phyloP scores from a whole-genome alignment of 148 eudicot genomes.

The Suaeda aralocaspica region DNA sequence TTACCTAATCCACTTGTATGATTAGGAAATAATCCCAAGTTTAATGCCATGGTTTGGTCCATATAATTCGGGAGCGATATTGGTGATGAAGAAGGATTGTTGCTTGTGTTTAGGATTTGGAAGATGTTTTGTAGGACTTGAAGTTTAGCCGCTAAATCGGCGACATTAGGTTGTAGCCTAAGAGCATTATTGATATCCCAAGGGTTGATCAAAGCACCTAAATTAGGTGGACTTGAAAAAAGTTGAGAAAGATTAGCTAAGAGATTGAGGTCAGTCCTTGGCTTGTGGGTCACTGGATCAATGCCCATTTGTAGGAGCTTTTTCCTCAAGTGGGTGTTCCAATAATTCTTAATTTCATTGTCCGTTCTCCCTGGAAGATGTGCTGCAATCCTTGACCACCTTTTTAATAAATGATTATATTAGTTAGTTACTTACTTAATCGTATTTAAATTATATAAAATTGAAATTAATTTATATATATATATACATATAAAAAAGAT shows the following conservation, averaged over 20 bases:
- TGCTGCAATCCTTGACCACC: slow-evolving; percentile 64
- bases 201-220: slow-evolving; percentile 31
- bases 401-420: background rate
- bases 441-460: too few relatives aligned
- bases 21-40: slow-evolving; percentile 19
- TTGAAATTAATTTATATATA: too few relatives aligned
- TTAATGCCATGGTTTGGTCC: slow-evolving; percentile 20
- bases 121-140: slow-evolving; percentile 53
- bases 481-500: too few relatives aligned
- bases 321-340: slow-evolving; percentile 63
- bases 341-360: slow-evolving; percentile 60
- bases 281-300: slow-evolving; percentile 55
- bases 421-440: background rate
- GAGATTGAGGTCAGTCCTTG: slow-evolving; percentile 39
- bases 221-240: slow-evolving; percentile 33
- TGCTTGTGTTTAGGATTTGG: slow-evolving; percentile 38
- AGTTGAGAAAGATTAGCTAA: slow-evolving; percentile 44
- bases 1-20: slow-evolving; percentile 12
- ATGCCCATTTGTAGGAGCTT: slow-evolving; percentile 50
- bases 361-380: slow-evolving; percentile 64
- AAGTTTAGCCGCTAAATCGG: slow-evolving; percentile 45
- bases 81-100: slow-evolving; percentile 2
- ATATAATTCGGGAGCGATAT: background rate
- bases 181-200: slow-evolving; percentile 35
- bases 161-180: slow-evolving; percentile 29